phyloP scores from a whole-genome alignment of 371 early-diverging fungal species.

The Dichotomocladium elegans region DNA sequence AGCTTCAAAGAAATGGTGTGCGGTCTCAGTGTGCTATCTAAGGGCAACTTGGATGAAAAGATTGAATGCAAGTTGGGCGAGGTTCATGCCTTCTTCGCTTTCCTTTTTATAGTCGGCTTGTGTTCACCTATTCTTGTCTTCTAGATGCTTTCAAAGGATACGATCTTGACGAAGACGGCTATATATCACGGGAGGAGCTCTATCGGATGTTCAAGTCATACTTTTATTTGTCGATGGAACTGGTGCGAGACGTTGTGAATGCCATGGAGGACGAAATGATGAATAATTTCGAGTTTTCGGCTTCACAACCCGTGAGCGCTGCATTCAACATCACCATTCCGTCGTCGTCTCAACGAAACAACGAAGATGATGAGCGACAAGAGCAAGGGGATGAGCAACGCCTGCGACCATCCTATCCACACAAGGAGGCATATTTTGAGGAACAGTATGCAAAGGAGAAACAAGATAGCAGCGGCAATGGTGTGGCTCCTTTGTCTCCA shows the following conservation, averaged over 20 bases:
- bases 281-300: conserved; percentile 83
- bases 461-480: conserved; percentile 14
- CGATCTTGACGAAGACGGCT: conserved; percentile 88
- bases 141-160: conserved; percentile 88
- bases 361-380: conserved; percentile 15
- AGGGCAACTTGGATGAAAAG: conserved; percentile 87
- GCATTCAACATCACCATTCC: conserved; percentile 88
- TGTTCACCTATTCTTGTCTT: no score
- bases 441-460: conserved; percentile 21
- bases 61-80: conserved; percentile 61
- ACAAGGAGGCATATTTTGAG: conserved; percentile 38
- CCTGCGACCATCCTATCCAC: conserved; percentile 24
- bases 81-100: neutral
- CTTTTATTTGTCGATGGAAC: conserved; percentile 82
- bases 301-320: conserved; percentile 89
- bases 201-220: conserved; percentile 90
- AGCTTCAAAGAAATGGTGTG: conserved; percentile 80
- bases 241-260: conserved; percentile 86
- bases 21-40: conserved; percentile 80
- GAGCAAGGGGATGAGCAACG: conserved; percentile 2
- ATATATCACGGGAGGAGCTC: conserved; percentile 81
- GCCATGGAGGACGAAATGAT: conserved; percentile 90
- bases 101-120: no score
- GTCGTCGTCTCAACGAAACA: conserved; percentile 11
- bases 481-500: no score